phyloP scores from a whole-genome alignment of 78 protist species.

The Tieghemostelium lacteum region DNA sequence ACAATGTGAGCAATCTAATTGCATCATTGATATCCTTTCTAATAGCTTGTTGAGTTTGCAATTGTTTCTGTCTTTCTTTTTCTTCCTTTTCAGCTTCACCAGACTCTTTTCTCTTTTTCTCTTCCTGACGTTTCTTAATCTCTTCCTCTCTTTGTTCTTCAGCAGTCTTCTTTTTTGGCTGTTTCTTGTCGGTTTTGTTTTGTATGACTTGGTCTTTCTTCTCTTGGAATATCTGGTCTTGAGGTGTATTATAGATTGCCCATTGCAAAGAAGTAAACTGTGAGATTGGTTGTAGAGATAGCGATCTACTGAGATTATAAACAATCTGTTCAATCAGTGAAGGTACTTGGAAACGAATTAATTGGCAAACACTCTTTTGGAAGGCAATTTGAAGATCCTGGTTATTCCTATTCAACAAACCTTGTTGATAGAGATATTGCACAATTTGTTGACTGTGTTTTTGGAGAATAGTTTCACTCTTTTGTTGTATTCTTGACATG shows the following conservation, averaged over 20 bases:
- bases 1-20: background rate
- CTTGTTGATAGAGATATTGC: conserved; percentile 18
- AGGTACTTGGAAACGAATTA: conserved; percentile 12
- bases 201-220: conserved; percentile 3
- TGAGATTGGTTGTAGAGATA: background rate
- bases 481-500: background rate
- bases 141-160: conserved; percentile 63
- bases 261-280: conserved; percentile 29
- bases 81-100: conserved; percentile 53
- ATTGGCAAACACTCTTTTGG: background rate
- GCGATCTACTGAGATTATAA: background rate
- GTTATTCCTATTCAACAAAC: conserved; percentile 10
- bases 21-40: conserved; percentile 21
- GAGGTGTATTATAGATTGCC: conserved; percentile 14
- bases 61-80: conserved; percentile 47
- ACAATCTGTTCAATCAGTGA: conserved; percentile 10
- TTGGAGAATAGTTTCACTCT: background rate
- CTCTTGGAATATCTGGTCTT: conserved; percentile 13
- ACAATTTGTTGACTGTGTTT: background rate
- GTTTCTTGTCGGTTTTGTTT: conserved; percentile 29
- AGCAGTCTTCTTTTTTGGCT: conserved; percentile 15
- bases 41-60: conserved; percentile 25
- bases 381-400: conserved; percentile 26
- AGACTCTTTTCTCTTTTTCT: conserved; percentile 52
- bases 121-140: conserved; percentile 16